phyloP scores from a whole-genome alignment of 768 basidiomycete genomes.

The Hypholoma fasciculare region DNA sequence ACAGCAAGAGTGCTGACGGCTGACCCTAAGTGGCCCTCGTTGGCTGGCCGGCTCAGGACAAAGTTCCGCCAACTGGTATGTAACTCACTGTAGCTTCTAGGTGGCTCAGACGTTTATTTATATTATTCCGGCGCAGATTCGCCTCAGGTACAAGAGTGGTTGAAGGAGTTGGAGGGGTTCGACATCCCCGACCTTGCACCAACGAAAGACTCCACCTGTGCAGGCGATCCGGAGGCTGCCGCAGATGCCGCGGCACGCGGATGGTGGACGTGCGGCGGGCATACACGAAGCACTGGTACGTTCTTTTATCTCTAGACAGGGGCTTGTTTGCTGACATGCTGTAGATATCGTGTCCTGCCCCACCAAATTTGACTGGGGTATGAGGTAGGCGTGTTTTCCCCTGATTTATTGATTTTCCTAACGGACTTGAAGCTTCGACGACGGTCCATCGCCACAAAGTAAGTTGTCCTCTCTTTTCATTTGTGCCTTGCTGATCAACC shows the following conservation, averaged over 20 bases:
- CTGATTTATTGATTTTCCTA: not conserved
- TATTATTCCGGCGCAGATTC: constrained; percentile 37
- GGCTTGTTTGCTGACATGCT: not conserved
- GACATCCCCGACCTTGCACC: constrained; percentile 66
- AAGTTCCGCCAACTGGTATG: constrained; percentile 58
- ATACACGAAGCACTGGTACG: constrained; percentile 48
- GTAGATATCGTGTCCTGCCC: constrained; percentile 70
- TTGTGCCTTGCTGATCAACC: not conserved
- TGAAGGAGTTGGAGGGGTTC: constrained; percentile 72
- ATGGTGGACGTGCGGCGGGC: constrained; percentile 92
- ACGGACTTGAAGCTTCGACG: constrained; percentile 57
- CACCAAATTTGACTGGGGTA: constrained; percentile 71
- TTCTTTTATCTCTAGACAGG: not conserved
- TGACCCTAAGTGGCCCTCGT: constrained; percentile 41
- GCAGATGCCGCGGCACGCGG: constrained; percentile 62
- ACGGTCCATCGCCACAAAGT: constrained; percentile 87
- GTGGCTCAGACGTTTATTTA: not conserved
- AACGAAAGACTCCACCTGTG: constrained; percentile 72
- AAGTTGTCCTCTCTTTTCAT: constrained; percentile 28
- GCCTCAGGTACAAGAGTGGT: constrained; percentile 67
- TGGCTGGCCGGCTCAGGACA: constrained; percentile 66
- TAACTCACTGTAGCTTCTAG: constrained; percentile 1
- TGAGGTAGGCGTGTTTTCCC: constrained; percentile 31
- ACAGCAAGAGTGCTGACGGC: not conserved
- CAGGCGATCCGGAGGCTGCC: constrained; percentile 53